phyloP scores from a whole-genome alignment of 495 filamentous ascomycete species.

The Hyaloscypha hepaticicola region DNA sequence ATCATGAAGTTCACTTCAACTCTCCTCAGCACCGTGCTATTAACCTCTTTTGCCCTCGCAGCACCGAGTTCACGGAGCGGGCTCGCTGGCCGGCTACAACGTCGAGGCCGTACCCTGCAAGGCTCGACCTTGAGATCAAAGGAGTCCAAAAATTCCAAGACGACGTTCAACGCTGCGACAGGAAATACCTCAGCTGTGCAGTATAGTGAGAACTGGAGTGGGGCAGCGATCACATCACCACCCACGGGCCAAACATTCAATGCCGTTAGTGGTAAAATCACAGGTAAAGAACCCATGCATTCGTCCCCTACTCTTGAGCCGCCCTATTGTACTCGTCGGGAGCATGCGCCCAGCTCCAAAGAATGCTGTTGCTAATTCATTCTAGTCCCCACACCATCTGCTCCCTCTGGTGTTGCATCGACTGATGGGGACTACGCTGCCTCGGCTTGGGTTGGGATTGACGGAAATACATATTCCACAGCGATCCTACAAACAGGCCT shows the following conservation, averaged over 20 bases:
- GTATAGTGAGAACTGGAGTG: conserved; percentile 60
- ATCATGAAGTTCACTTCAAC: neutral
- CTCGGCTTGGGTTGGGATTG: conserved; percentile 62
- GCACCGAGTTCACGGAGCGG: neutral
- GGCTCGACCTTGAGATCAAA: neutral
- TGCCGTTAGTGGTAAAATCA: conserved; percentile 53
- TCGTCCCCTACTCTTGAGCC: too few relatives aligned
- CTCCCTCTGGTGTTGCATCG: conserved; percentile 26
- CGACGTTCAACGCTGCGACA: neutral
- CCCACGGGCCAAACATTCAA: conserved; percentile 45
- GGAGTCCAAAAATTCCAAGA: neutral
- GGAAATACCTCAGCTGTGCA: neutral
- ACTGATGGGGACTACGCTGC: conserved; percentile 33
- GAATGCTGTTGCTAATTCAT: too few relatives aligned
- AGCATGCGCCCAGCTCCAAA: too few relatives aligned
- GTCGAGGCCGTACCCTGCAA: neutral
- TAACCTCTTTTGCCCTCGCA: neutral
- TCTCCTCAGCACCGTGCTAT: neutral
- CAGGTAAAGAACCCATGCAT: too few relatives aligned
- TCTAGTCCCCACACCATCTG: conserved; percentile 51
- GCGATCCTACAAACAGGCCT: conserved; percentile 62
- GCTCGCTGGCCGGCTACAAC: neutral
- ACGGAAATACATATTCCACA: conserved; percentile 54
- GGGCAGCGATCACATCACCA: conserved; percentile 50
- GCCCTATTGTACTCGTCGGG: too few relatives aligned